Evolutionary conservation across 352 stramenopile genomes (phyloP).

Genomic region (Phytophthora sojae): DNA sequence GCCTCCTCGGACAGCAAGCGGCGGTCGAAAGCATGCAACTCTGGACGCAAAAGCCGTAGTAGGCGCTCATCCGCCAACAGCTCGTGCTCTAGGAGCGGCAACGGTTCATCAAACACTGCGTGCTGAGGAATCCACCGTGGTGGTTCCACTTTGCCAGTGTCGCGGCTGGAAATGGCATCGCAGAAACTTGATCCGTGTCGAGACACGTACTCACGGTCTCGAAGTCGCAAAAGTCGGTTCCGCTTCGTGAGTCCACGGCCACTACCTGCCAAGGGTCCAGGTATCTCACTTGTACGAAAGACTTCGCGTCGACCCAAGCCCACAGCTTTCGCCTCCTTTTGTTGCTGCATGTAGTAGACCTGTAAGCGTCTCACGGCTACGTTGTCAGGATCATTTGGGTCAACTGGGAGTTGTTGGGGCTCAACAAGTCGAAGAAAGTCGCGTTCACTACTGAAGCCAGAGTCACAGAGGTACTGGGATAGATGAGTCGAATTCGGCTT

Average conservation of each 20-base stretch:
- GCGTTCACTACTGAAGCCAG: slow-evolving; percentile 59
- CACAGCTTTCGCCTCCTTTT: slow-evolving; percentile 47
- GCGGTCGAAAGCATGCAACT: slow-evolving; percentile 67
- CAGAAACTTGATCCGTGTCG: slow-evolving; percentile 57
- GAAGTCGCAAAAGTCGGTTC: slow-evolving; percentile 64
- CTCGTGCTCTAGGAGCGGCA: slow-evolving; percentile 72
- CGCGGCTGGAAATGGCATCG: slow-evolving; percentile 28
- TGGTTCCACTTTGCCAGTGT: slow-evolving; percentile 30
- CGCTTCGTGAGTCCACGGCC: slow-evolving; percentile 61
- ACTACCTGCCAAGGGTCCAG: slow-evolving; percentile 23
- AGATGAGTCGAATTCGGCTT: slow-evolving; percentile 17
- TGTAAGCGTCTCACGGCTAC: slow-evolving; percentile 53
- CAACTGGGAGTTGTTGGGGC: slow-evolving; percentile 45
- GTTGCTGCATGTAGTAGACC: slow-evolving; percentile 39
- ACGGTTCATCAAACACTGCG: slow-evolving; percentile 66
- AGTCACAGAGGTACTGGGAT: slow-evolving; percentile 36
- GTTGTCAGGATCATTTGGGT: slow-evolving; percentile 85
- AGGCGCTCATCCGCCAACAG: slow-evolving; percentile 66
- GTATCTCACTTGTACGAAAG: slow-evolving; percentile 33
- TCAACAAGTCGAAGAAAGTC: slow-evolving; percentile 70
- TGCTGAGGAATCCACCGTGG: slow-evolving; percentile 34
- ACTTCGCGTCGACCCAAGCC: slow-evolving; percentile 29
- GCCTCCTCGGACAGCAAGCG: slow-evolving; percentile 53
- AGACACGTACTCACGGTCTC: slow-evolving; percentile 58
- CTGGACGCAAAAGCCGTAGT: slow-evolving; percentile 66